Base-by-base conservation (phyloP, 352 stramenopile species). In the Globisporangium irregulare region DNA sequence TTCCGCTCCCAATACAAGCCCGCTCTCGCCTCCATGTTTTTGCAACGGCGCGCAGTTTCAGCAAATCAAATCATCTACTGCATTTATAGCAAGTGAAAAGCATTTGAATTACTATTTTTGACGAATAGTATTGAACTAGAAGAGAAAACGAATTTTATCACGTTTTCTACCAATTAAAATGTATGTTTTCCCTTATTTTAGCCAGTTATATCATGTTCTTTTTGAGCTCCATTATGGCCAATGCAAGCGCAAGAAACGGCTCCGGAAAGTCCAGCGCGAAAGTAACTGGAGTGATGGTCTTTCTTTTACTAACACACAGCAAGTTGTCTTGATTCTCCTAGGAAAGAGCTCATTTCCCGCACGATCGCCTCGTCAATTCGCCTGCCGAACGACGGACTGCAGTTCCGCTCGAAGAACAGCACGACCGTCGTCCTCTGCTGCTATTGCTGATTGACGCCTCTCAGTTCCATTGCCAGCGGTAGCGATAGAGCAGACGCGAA, bases 11-110 rank as follows among this genome's bases (percentile, higher is more conserved):
- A 56, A 64, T 64, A 64, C 36, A 64, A 53, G 59, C 24, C 59
- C 29, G 38, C 27, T 55, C 15, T 64, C 1, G 24, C 9, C 41
- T 41, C 15, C 75, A 58, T 82, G 73, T 84, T 84, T 84, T 82
- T 81, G 74, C 69, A 64, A 74, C 74, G 57, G 22, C 2, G 4
- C 7, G 4, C 0, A 22, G n/a, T 79, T 81, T 79, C 27, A 24
- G 25, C 76, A 64, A 82, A 81, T 81, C 0, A 53, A 12, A 1
- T 4, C 12, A 50, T 27, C 22, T 14, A 51, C 24, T 22, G 20
- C 1, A 34, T 67, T 79, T 72, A 38, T 22, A 62, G 18, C 72
- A 41, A 79, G 79, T 80, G 5, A 34, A 14, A 43, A 14, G 2
- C 6, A 1, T 15, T 32, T n/a, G 9, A 7, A 4, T 22, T 46